Evolutionary conservation across 495 filamentous ascomycete genomes (phyloP), one percentile per base, ranked within the genome.

Genomic region (Hypoxylon fragiforme): DNA sequence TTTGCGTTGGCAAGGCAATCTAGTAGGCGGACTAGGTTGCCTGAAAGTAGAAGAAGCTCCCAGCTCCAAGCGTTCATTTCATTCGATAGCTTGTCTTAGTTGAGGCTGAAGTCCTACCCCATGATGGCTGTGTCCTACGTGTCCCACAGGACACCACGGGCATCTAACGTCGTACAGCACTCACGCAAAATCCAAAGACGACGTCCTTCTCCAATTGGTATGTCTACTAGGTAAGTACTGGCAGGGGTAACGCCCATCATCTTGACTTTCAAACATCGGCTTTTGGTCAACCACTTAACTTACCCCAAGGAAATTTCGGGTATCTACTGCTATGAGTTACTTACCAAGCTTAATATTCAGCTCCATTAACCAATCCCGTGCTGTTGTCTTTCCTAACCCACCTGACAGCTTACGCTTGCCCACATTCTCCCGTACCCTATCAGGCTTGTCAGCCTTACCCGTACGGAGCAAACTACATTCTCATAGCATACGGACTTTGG

Each of bases 101-200:
- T 56, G 57, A 61, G 57, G 57, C 57, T 61, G 57, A 61, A 55
- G 51, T 55, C 51, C 36, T 48, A 61, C 46, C 57, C 42, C 36
- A 36, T 36, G 14, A 51, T 61, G 51, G 57, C 57, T 61, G 57
- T 61, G 57, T 61, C 57, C 26, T 61, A 61, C 57, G 30, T 51
- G 46, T 61, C 49, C 42, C 21, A 40, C 56, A 61, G 50, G 57
- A n/a, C 57, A 56, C 57, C 57, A 55, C 43, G 46, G 15, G 39
- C 47, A 13, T 49, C 36, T 44, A 18, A 46, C 36, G 57, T 55
- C 26, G 45, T 22, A 61, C 57, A 51, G 24, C 20, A 56, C 37
- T 45, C 11, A 19, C 50, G 31, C 16, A 46, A 46, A 43, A 11
- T 40, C 44, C 44, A 42, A 37, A 41, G 45, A 50, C 28, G 15